Evolutionary conservation across 2,329 filamentous ascomycete genomes (phyloP).

Genomic region (Nannizzia gypsea): DNA sequence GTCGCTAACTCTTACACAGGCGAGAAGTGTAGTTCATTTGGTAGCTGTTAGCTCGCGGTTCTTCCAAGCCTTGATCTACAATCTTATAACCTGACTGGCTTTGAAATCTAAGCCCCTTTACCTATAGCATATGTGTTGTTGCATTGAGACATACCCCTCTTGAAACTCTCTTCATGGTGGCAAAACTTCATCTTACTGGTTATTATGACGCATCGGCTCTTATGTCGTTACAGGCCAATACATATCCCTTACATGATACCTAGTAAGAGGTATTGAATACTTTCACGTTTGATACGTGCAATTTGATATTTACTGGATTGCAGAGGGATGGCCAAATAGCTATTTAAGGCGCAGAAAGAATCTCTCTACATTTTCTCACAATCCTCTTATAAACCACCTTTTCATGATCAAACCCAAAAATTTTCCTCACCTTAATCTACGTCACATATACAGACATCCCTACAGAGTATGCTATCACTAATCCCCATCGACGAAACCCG

Average conservation of each 20-base stretch:
- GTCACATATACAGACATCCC: too few relatives aligned
- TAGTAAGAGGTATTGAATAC: background rate
- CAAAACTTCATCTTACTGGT: background rate
- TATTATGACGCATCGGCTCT: background rate
- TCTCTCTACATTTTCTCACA: background rate
- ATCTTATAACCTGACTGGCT: background rate
- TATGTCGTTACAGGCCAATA: background rate
- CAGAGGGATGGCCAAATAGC: background rate
- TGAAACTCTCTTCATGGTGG: too few relatives aligned
- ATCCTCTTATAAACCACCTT: background rate
- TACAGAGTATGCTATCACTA: too few relatives aligned
- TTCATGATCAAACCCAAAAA: too few relatives aligned
- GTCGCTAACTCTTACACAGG: constrained; percentile 2
- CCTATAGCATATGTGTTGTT: background rate
- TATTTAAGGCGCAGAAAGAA: background rate
- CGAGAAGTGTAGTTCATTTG: constrained; percentile 1
- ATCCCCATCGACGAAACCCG: too few relatives aligned
- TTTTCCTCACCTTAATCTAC: too few relatives aligned
- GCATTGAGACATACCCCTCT: too few relatives aligned
- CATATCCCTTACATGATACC: background rate
- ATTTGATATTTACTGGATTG: background rate
- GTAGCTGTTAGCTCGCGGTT: background rate
- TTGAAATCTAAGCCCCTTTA: background rate
- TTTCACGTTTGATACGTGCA: background rate
- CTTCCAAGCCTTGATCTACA: background rate